Percentiles rank a stretch among this genome's conserved stretches.
Evolutionary conservation across 2,329 filamentous ascomycete genomes (phyloP).

Genomic region (Fusarium hainanense): DNA sequence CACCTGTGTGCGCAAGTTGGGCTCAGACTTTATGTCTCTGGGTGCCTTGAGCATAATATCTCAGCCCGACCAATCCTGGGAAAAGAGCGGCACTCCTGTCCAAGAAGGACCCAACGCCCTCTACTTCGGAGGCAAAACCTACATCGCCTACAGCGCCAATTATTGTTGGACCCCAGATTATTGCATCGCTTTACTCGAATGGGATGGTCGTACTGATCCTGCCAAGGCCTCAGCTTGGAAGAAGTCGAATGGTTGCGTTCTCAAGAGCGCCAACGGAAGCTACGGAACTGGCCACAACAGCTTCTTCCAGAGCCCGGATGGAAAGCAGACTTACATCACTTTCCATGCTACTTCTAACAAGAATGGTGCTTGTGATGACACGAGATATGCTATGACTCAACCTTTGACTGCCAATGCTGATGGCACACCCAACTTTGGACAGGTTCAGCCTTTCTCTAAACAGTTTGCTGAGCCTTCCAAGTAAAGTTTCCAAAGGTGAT

Average conservation of each 20-base stretch:
- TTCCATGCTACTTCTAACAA: conserved; percentile 65
- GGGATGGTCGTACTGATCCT: conserved; percentile 62
- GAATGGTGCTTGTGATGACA: conserved; percentile 63
- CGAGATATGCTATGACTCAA: conserved; percentile 65
- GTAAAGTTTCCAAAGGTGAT: not conserved
- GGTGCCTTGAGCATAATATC: conserved; percentile 62
- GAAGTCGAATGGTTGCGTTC: conserved; percentile 62
- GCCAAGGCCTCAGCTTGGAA: conserved; percentile 58
- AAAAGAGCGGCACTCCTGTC: conserved; percentile 60
- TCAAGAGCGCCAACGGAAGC: conserved; percentile 65
- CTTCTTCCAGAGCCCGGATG: conserved; percentile 68
- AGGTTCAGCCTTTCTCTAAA: conserved; percentile 35
- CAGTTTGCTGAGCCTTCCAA: conserved; percentile 32
- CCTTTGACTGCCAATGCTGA: conserved; percentile 61
- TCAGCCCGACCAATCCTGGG: conserved; percentile 62
- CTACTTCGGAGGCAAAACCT: conserved; percentile 64
- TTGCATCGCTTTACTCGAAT: conserved; percentile 64
- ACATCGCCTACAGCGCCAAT: conserved; percentile 64
- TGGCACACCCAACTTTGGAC: conserved; percentile 64
- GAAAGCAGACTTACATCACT: conserved; percentile 64
- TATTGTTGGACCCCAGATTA: conserved; percentile 68
- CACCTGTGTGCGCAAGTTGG: conserved; percentile 54
- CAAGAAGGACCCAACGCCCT: conserved; percentile 66
- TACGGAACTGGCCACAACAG: conserved; percentile 68
- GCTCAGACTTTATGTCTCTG: conserved; percentile 53